Base-by-base conservation (phyloP, 108 stramenopile species). In the Epithemia pelagica region DNA sequence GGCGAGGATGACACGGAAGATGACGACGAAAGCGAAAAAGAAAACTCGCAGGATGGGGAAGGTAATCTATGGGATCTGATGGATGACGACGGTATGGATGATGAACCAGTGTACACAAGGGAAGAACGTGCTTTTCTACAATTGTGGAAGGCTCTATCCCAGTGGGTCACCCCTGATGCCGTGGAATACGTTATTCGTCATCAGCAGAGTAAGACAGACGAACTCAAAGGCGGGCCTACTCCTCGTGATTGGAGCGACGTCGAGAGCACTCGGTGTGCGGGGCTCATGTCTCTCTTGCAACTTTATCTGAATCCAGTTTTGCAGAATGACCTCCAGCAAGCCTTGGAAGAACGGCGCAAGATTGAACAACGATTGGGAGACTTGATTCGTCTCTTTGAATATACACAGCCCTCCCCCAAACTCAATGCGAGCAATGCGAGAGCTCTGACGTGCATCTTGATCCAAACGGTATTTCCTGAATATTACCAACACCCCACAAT, bases 231-330 rank as follows among this genome's bases (percentile, higher is more conserved):
- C 22, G 7, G 15, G 56, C 56, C 22, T n/a, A 27, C 56, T 7
- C 25, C 22, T 10, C 37, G 37, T 19, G 15, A 8, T 58, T 27
- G 56, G 56, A 27, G 26, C 56, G 56, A 58, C 26, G 56, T 58
- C 7, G 26, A 27, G 8, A 27, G 25, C 56, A 26, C 56, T 5
- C 56, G 56, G 7, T 58, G 56, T 27, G 56, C 56, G 22, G 56
- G 56, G 7, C 56, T 58, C 26, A 58, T 58, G 56, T 23, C 56
- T 8, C 25, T 58, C 26, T 58, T 58, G 56, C 56, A 58, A 58
- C 8, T 58, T 7, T 27, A 58, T n/a, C 25, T 58, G 56, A 8
- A 7, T 18, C 56, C 25, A 7, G 5, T 7, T 23, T 27, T 58
- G 26, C 56, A 58, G 21, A 5, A 46, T 5, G 56, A 58, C 8